Base-by-base conservation (phyloP, 306 rosid genomes). In the Acacia melanoxylon region DNA sequence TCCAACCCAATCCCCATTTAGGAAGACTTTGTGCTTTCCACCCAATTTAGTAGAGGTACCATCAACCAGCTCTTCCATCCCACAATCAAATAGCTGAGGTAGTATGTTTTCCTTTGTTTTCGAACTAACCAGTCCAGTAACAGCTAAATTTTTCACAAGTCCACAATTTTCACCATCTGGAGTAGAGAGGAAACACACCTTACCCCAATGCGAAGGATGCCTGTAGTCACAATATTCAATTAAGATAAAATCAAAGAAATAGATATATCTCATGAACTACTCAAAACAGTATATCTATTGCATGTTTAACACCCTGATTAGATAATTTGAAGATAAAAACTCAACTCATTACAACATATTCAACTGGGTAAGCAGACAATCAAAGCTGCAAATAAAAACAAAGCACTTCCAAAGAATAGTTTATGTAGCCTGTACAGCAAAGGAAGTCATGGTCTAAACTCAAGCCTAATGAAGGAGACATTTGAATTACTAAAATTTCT, bases 151-250 rank as follows among this genome's bases (percentile, higher is more conserved):
- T 80, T 96, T 96, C n/a, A 96, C 92, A 4, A 96, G 94, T 29
- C 99, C 99, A 86, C 99, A 96, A 84, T 96, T 96, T 91, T 96
- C 99, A 78, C 99, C 99, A 76, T 96, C 99, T 0, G 98, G 98
- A 66, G 99, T 96, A 61, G 98, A 93, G 62, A 96, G 92, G 82
- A 92, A 93, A 83, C 99, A 96, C 73, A 96, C 97, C 87, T 91
- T 93, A 7, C 99, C 99, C 99, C 98, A 96, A 79, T 93, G 99
- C 62, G 99, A 96, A 83, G 99, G 98, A 88, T 96, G 99, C 88
- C 99, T 96, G 94, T 88, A 89, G 45, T 72, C 68, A 76, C 11
- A 90, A 86, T 65, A 76, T 76, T 80, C 68, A 8, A 80, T 79
- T 59, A 85, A 80, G 66, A 80, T 76, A 76, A 68, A 49, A 24